phyloP scores from a whole-genome alignment of 169 alveolate species.

The Theileria parva region DNA sequence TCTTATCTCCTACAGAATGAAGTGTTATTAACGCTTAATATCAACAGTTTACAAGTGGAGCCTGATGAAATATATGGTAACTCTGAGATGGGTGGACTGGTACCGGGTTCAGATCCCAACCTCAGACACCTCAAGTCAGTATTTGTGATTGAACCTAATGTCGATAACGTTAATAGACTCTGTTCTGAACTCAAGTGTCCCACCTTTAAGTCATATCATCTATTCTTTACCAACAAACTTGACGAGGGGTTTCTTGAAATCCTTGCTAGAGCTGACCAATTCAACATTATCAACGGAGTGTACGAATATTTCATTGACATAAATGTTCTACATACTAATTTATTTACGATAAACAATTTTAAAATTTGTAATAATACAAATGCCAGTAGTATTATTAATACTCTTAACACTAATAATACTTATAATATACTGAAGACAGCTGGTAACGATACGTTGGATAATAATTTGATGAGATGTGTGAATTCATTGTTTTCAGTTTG shows the following conservation, averaged over 20 bases:
- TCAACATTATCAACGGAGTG: conserved; percentile 86
- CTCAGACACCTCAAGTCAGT: conserved; percentile 88
- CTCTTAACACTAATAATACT: too few species aligned
- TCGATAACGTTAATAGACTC: conserved; percentile 80
- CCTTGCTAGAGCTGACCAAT: conserved; percentile 90
- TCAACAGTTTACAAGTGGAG: conserved; percentile 76
- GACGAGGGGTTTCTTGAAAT: conserved; percentile 81
- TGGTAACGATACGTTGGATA: background rate
- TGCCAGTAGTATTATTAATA: background rate
- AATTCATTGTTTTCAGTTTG: conserved; percentile 31
- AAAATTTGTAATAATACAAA: background rate
- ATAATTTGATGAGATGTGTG: conserved; percentile 20
- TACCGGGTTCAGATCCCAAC: conserved; percentile 65
- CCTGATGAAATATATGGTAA: conserved; percentile 10
- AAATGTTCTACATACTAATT: conserved; percentile 79
- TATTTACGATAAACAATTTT: conserved; percentile 79
- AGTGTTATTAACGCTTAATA: conserved; percentile 88
- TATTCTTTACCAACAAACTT: conserved; percentile 86
- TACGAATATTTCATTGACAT: conserved; percentile 90
- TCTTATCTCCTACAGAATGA: conserved; percentile 88
- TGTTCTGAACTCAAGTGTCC: conserved; percentile 84
- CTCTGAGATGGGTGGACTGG: background rate
- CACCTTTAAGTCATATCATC: conserved; percentile 84
- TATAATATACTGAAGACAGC: background rate
- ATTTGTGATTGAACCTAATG: conserved; percentile 86